Conservation (phyloP, 2,329 filamentous ascomycete species). For the Exophiala calicioides region DNA sequence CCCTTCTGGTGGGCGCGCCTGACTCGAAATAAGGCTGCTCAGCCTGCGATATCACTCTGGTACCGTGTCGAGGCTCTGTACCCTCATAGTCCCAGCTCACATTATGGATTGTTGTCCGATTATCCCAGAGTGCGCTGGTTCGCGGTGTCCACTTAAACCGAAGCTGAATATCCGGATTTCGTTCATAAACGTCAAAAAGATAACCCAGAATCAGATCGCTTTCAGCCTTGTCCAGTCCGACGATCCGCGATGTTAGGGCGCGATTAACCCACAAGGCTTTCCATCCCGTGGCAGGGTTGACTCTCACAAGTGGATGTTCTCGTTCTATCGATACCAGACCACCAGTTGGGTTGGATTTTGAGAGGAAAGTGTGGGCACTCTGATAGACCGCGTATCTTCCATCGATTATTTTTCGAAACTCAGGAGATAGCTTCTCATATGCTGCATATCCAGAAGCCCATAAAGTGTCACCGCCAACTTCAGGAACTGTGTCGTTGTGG, state of each 20-base stretch:
- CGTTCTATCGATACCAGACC: slow-evolving; percentile 47
- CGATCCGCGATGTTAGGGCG: slow-evolving; percentile 29
- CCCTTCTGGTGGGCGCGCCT: slow-evolving; percentile 64
- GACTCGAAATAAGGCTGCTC: slow-evolving; percentile 71
- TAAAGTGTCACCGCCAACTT: slow-evolving; percentile 50
- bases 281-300: slow-evolving; percentile 46
- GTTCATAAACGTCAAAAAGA: slow-evolving; percentile 42
- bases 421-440: slow-evolving; percentile 56
- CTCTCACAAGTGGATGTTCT: slow-evolving; percentile 54
- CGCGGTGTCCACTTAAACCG: slow-evolving; percentile 31
- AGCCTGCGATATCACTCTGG: slow-evolving; percentile 68
- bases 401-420: slow-evolving; percentile 35
- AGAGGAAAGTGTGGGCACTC: slow-evolving; percentile 51
- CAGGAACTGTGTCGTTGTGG: slow-evolving; percentile 52
- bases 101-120: slow-evolving; percentile 56
- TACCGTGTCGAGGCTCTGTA: slow-evolving; percentile 59
- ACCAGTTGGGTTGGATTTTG: slow-evolving; percentile 55
- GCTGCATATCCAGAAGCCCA: slow-evolving; percentile 56
- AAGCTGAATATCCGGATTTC: slow-evolving; percentile 31
- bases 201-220: slow-evolving; percentile 30
- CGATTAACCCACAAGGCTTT: slow-evolving; percentile 33
- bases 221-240: slow-evolving; percentile 31
- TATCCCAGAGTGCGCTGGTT: slow-evolving; percentile 32
- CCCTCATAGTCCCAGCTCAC: slow-evolving; percentile 30
- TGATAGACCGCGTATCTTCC: slow-evolving; percentile 40